phyloP scores from a whole-genome alignment of 192 early-diverging fungal genomes.

The Coemansia sp. region DNA sequence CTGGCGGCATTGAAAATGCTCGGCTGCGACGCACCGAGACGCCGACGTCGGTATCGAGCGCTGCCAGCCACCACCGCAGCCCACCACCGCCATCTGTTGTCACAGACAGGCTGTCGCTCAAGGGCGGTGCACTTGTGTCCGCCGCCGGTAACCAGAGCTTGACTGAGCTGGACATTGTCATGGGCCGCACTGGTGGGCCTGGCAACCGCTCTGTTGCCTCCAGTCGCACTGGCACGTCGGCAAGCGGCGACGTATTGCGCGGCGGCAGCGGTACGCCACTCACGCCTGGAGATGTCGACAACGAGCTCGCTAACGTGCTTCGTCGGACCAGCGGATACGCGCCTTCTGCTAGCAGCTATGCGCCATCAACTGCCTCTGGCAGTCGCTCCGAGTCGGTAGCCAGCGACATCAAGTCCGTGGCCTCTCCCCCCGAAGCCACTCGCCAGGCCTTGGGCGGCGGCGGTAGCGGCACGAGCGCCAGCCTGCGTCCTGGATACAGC shows the following conservation, averaged over 20 bases:
- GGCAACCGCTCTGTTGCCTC: constrained; percentile 15
- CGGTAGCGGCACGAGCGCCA: too few species aligned
- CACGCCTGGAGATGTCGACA: constrained; percentile 30
- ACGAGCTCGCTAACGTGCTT: constrained; percentile 53
- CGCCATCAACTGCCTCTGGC: constrained; percentile 22
- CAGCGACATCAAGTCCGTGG: constrained; percentile 36
- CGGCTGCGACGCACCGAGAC: constrained; percentile 35
- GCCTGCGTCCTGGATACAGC: constrained; percentile 11
- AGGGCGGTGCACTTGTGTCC: not conserved
- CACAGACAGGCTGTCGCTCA: constrained; percentile 3
- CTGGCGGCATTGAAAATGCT: constrained; percentile 37
- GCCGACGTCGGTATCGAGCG: constrained; percentile 2
- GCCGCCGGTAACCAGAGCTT: constrained; percentile 41
- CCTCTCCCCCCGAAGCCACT: constrained; percentile 21
- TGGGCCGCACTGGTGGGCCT: constrained; percentile 47
- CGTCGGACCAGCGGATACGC: constrained; percentile 53
- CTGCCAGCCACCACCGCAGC: constrained; percentile 4
- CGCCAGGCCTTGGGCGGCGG: constrained; percentile 10
- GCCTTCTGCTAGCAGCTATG: constrained; percentile 38
- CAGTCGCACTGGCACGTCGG: constrained; percentile 18
- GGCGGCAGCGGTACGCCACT: constrained; percentile 38
- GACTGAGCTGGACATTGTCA: constrained; percentile 55
- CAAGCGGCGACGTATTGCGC: constrained; percentile 12
- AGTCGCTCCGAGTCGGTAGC: constrained; percentile 28
- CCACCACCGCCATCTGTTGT: not conserved